Evolutionary conservation across 768 basidiomycete species (phyloP).

Genomic region (Rhizopogon sp.): DNA sequence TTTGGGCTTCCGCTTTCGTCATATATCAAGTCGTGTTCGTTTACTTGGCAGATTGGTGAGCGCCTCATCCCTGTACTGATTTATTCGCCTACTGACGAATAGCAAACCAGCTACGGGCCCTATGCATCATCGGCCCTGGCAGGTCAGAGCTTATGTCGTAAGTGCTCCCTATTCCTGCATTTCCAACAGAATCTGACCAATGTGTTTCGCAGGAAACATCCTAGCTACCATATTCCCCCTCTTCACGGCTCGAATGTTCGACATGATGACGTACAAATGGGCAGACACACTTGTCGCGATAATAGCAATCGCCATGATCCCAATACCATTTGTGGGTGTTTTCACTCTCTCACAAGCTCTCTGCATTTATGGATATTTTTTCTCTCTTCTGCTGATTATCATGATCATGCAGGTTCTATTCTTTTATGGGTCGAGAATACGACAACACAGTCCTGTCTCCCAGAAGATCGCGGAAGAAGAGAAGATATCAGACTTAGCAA

Average conservation of each 20-base stretch:
- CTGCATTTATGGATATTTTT: too few species aligned
- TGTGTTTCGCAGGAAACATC: constrained; percentile 37
- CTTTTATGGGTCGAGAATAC: constrained; percentile 25
- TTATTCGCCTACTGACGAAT: constrained; percentile 1
- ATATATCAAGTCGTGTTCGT: constrained; percentile 55
- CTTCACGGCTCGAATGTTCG: constrained; percentile 58
- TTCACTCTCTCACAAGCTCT: too few species aligned
- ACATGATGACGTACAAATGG: constrained; percentile 51
- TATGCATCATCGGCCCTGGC: constrained; percentile 56
- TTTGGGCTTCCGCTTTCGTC: constrained; percentile 41
- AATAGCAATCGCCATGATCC: constrained; percentile 50
- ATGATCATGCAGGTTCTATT: constrained; percentile 22
- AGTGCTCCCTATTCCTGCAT: constrained; percentile 15
- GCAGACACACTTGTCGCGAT: constrained; percentile 53
- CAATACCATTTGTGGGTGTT: constrained; percentile 51
- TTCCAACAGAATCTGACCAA: background rate
- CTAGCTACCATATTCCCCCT: constrained; percentile 53
- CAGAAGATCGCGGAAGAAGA: background rate
- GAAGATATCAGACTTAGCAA: background rate
- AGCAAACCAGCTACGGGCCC: constrained; percentile 39
- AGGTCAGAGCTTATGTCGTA: constrained; percentile 34
- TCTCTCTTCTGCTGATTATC: background rate
- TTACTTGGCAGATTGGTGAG: constrained; percentile 63
- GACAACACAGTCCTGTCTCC: constrained; percentile 24
- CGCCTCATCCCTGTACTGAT: background rate